phyloP scores from a whole-genome alignment of 306 rosid species.

The Senna tora region DNA sequence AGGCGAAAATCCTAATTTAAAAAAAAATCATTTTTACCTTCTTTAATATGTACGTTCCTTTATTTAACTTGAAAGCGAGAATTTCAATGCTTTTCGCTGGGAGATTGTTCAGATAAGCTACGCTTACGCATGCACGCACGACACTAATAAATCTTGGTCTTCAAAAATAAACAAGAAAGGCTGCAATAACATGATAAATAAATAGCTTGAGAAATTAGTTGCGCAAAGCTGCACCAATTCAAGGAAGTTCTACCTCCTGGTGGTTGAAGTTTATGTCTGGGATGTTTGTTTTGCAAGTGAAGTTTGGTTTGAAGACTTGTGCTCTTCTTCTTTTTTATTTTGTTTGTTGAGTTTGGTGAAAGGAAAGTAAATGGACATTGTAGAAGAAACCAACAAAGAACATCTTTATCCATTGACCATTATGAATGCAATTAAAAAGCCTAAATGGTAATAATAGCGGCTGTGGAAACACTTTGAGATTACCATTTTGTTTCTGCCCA shows the following conservation, averaged over 20 bases:
- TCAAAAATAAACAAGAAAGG: slow-evolving; percentile 36
- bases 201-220: slow-evolving; percentile 42
- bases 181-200: slow-evolving; percentile 26
- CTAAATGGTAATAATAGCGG: slow-evolving; percentile 20
- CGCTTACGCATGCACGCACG: slow-evolving; percentile 35
- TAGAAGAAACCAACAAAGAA: slow-evolving; percentile 52
- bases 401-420: slow-evolving; percentile 35
- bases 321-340: slow-evolving; percentile 38
- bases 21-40: not conserved
- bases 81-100: slow-evolving; percentile 23
- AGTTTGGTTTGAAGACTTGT: slow-evolving; percentile 63
- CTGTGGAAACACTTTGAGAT: slow-evolving; percentile 40
- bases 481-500: slow-evolving; percentile 33
- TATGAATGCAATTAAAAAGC: slow-evolving; percentile 38
- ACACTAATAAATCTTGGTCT: slow-evolving; percentile 22
- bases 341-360: slow-evolving; percentile 84
- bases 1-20: slow-evolving; percentile 6
- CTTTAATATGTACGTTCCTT: not conserved
- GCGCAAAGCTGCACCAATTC: slow-evolving; percentile 34
- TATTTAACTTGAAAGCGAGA: slow-evolving; percentile 30
- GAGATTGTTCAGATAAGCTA: slow-evolving; percentile 25
- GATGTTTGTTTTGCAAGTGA: slow-evolving; percentile 68
- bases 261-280: slow-evolving; percentile 63
- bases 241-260: slow-evolving; percentile 48
- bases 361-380: slow-evolving; percentile 46